These are phyloP conservation scores for Ceriops tagal DNA, from an alignment of 345 rosid species.

Conservation along the genomic window DNA sequence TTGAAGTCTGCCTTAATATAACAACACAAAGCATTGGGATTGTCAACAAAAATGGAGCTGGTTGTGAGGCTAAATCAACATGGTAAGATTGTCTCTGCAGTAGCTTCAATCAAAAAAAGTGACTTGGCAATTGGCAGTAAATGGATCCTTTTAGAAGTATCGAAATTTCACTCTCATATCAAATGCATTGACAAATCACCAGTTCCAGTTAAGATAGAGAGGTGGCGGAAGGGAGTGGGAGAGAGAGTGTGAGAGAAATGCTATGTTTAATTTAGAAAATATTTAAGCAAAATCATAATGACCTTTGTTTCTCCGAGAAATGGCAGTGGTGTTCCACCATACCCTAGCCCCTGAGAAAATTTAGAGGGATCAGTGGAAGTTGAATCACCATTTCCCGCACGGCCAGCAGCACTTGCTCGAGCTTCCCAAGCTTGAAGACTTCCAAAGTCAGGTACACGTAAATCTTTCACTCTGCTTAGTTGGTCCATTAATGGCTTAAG, in stretches of 20 bases:
- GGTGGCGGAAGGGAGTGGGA: background rate
- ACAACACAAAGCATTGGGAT: too few species aligned
- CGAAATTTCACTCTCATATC: too few species aligned
- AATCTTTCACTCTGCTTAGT: slow-evolving; percentile 74
- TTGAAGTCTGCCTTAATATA: too few species aligned
- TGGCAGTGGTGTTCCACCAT: slow-evolving; percentile 86
- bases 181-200: too few species aligned
- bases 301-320: slow-evolving; percentile 91
- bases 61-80: too few species aligned
- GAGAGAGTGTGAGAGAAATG: background rate
- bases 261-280: background rate
- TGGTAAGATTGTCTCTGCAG: too few species aligned
- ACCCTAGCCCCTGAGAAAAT: slow-evolving; percentile 56
- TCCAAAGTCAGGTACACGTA: slow-evolving; percentile 73
- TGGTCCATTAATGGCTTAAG: slow-evolving; percentile 72
- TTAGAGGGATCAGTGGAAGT: slow-evolving; percentile 68
- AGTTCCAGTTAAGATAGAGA: too few species aligned
- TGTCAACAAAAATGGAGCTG: too few species aligned
- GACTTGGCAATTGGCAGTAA: too few species aligned
- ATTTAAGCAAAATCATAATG: slow-evolving; percentile 2
- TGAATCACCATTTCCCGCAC: slow-evolving; percentile 53
- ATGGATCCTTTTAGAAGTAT: too few species aligned
- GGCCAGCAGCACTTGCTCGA: slow-evolving; percentile 68
- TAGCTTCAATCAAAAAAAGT: too few species aligned
- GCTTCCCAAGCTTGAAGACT: slow-evolving; percentile 86